Evolutionary conservation across 1,284 basidiomycete genomes (phyloP), one percentile per base, ranked within the genome.

Genomic region (Leccinum subrobustum): DNA sequence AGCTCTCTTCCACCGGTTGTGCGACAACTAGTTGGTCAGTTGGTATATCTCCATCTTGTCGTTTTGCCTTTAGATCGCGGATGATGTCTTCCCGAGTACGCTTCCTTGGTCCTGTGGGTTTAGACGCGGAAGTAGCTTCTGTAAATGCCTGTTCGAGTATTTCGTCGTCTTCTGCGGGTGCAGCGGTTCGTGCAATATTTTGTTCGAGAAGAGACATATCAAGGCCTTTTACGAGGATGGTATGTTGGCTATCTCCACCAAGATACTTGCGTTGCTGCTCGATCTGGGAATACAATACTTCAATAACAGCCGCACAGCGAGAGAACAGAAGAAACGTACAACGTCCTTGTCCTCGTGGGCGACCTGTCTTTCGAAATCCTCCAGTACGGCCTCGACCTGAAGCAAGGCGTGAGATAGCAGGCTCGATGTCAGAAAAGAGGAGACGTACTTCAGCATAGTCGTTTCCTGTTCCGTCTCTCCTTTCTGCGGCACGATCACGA

Each of bases 161-260:
- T 61, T 90, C 88, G 59, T 91, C 88, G 58, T 88, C 84, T 18
- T 82, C 84, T 3, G 79, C 81, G 20, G 80, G 76, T 7, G 79
- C 75, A 8, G 82, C 80, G 0, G 74, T 76, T 12, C 83, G 83
- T 0, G 91, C 91, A 75, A 87, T 92, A 65, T 92, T 88, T 68
- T 93, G 89, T 67, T 94, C 91, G 7, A 97, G 79, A 3, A 96
- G 82, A 0, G 92, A 88, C 70, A 89, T 85, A 70, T 97, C 95
- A 35, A 97, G 85, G n/a, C 95, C 92, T 68, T 94, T 96, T 47
- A 95, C 92, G 4, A 95, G 84, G 52, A 95, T 85, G 3, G 91
- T 88, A 72, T 96, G 92, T 58, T 88, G 84, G 48, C 86, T 85
- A 73, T 96, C 93, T 37, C 93, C 93, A n/a, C 94, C 94, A 1